A percentile compares a stretch with the other conserved stretches of the same genome.
These are phyloP conservation scores for Rutstroemia sydowiana DNA, from an alignment of 2,329 filamentous ascomycete species.

Conservation along the genomic window DNA sequence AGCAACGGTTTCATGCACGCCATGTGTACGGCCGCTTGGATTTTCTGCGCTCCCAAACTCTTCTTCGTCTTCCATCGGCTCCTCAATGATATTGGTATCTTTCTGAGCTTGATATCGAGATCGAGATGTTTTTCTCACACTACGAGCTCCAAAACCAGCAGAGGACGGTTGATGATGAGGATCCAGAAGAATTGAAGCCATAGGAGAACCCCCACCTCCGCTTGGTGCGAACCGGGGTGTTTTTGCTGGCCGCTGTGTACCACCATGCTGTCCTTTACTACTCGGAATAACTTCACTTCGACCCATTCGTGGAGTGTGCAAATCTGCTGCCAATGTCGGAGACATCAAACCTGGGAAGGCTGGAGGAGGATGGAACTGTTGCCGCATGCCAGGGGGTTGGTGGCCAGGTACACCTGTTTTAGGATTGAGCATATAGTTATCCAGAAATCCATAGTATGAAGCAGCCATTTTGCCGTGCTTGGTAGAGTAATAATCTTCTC, in stretches of 20 bases:
- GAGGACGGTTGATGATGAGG: slow-evolving; percentile 64
- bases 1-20: slow-evolving; percentile 24
- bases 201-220: slow-evolving; percentile 39
- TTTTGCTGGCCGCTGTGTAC: slow-evolving; percentile 29
- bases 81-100: slow-evolving; percentile 45
- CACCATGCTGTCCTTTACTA: slow-evolving; percentile 33
- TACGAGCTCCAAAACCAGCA: slow-evolving; percentile 39
- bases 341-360: slow-evolving; percentile 65
- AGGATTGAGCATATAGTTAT: slow-evolving; percentile 77
- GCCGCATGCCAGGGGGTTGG: slow-evolving; percentile 46
- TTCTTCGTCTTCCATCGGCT: slow-evolving; percentile 46
- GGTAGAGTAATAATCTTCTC: slow-evolving; percentile 88
- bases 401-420: slow-evolving; percentile 58
- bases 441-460: slow-evolving; percentile 89
- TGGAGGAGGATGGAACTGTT: slow-evolving; percentile 67
- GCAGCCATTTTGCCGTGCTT: slow-evolving; percentile 99
- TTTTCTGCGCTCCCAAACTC: slow-evolving; percentile 22
- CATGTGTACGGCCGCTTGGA: background rate
- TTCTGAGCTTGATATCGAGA: slow-evolving; percentile 38
- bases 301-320: slow-evolving; percentile 44
- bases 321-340: slow-evolving; percentile 48
- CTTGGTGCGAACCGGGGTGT: slow-evolving; percentile 39
- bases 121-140: slow-evolving; percentile 40
- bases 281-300: slow-evolving; percentile 38
- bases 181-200: slow-evolving; percentile 67